These are phyloP conservation scores for Aspergillus conjunctus DNA, from an alignment of 495 filamentous ascomycete species.

Conservation along the genomic window DNA sequence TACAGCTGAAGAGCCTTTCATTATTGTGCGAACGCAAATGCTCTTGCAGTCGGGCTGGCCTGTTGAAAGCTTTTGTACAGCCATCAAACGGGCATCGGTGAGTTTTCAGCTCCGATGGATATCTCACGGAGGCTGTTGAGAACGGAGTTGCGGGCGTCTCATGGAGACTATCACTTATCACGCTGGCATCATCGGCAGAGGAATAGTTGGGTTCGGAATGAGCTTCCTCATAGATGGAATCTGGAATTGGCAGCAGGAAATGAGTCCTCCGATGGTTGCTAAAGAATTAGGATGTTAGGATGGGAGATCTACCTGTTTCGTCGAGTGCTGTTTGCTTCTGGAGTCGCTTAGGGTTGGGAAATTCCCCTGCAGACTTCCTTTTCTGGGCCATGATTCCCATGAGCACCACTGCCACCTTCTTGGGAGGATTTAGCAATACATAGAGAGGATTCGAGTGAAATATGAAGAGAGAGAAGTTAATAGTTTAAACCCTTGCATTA, in stretches of 20 bases:
- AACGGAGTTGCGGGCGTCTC: slow-evolving; percentile 55
- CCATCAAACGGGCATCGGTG: slow-evolving; percentile 67
- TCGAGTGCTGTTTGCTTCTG: slow-evolving; percentile 32
- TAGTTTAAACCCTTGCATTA: background rate
- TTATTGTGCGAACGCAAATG: slow-evolving; percentile 80
- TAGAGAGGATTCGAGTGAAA: too few relatives aligned
- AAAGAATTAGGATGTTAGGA: slow-evolving; percentile 3
- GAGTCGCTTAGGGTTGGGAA: slow-evolving; percentile 30
- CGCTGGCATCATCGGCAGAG: slow-evolving; percentile 32
- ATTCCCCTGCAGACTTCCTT: slow-evolving; percentile 33
- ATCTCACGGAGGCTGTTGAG: slow-evolving; percentile 56
- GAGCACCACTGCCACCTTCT: slow-evolving; percentile 2
- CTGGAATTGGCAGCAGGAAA: slow-evolving; percentile 11
- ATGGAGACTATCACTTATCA: slow-evolving; percentile 40
- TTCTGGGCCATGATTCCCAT: slow-evolving; percentile 32
- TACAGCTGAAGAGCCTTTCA: slow-evolving; percentile 73
- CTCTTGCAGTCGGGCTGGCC: slow-evolving; percentile 74
- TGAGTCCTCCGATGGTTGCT: too few relatives aligned
- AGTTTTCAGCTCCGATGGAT: slow-evolving; percentile 72
- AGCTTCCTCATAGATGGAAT: slow-evolving; percentile 47
- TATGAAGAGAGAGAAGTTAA: too few relatives aligned
- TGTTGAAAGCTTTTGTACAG: slow-evolving; percentile 84
- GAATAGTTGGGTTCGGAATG: slow-evolving; percentile 44
- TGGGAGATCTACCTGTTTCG: slow-evolving; percentile 30
- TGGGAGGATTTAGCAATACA: background rate